Base-by-base conservation (phyloP, 2,329 filamentous ascomycete genomes). In the Torrubiella hemipterigena region DNA sequence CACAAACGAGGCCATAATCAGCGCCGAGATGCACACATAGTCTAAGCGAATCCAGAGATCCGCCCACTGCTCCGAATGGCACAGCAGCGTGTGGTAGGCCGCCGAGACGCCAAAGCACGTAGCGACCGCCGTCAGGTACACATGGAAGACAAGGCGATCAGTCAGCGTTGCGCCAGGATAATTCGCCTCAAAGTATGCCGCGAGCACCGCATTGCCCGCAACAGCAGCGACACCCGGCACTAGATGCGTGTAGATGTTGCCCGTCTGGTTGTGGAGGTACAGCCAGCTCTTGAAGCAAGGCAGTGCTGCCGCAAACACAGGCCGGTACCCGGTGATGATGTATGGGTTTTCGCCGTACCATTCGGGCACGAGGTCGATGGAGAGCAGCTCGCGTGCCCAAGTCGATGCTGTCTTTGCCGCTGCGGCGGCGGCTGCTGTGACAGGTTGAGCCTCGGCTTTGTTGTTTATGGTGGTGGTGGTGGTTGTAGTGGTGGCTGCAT, bases 331-430 rank as follows among this genome's bases (percentile, higher is more conserved):
- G 6, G 48, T 44, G 17, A 47, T 45, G 32, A 65, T 58, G 38
- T 51, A 58, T 7, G 45, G 40, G 37, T 63, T 65, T 38, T 58
- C 50, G 35, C 56, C 51, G 32, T 54, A 51, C 60, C 62, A 66
- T 28, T 43, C 39, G 2, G 61, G 60, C 5, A 64, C 39, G 14
- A 59, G 49, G 23, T 55, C 40, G 14, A 35, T 40, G 21, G 34
- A 19, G 13, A 47, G 38, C 9, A 47, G 42, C 11, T 19, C 11
- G 10, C n/a, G n/a, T n/a, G n/a, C n/a, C n/a, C n/a, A n/a, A n/a
- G n/a, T n/a, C n/a, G n/a, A n/a, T n/a, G n/a, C n/a, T n/a, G n/a
- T n/a, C n/a, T n/a, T n/a, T n/a, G n/a, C n/a, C n/a, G n/a, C n/a
- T n/a, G n/a, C n/a, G n/a, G n/a, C n/a, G n/a, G n/a, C n/a, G n/a